phyloP scores from a whole-genome alignment of 768 basidiomycete species.

The Asterophora parasitica region DNA sequence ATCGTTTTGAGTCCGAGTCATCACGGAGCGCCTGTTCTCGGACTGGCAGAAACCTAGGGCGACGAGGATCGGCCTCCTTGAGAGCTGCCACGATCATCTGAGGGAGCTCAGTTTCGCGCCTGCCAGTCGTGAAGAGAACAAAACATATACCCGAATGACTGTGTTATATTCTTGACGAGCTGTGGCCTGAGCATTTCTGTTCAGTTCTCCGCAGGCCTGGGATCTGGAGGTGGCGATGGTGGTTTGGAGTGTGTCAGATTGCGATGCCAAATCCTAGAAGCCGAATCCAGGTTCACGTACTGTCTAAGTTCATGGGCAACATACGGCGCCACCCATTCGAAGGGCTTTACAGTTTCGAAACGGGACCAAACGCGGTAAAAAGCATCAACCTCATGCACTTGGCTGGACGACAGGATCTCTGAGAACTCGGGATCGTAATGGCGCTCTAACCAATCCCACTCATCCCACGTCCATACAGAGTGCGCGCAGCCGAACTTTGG shows the following conservation, averaged over 20 bases:
- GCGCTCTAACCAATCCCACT: slow-evolving; percentile 14
- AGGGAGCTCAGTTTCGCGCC: no score
- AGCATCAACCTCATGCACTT: slow-evolving; percentile 10
- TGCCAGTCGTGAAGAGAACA: no score
- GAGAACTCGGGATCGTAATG: not conserved
- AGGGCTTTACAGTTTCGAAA: slow-evolving; percentile 21
- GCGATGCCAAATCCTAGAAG: no score
- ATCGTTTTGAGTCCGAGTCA: no score
- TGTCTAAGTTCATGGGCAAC: not conserved
- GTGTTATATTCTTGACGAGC: slow-evolving; percentile 10
- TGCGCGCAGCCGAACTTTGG: slow-evolving; percentile 18
- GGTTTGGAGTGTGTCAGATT: no score
- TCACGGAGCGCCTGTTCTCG: no score
- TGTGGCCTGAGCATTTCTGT: slow-evolving; percentile 6
- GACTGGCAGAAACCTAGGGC: no score
- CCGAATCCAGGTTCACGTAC: no score
- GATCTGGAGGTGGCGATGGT: no score
- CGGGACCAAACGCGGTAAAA: slow-evolving; percentile 22
- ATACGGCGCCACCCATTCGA: slow-evolving; percentile 21
- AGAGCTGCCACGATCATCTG: slow-evolving; percentile 8
- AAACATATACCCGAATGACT: slow-evolving; percentile 9
- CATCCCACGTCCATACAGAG: slow-evolving; percentile 18
- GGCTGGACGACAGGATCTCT: not conserved
- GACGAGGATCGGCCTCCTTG: slow-evolving; percentile 12
- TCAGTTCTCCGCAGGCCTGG: no score